Base-by-base conservation (phyloP, 176 grass and related monocot species). In the Phyllostachys edulis region DNA sequence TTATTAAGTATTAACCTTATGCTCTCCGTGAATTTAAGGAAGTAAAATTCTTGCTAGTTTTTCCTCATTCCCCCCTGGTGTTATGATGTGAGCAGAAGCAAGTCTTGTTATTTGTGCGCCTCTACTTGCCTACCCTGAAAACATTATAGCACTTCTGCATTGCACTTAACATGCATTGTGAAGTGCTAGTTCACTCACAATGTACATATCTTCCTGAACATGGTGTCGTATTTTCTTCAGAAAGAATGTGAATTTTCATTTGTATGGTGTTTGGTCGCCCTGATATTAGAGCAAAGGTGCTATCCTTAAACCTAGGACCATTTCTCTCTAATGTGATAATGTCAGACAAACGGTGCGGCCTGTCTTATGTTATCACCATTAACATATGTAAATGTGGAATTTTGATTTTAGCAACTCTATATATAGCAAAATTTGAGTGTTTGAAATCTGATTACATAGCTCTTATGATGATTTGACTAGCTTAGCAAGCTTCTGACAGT, bases 1-100 rank as follows among this genome's bases (percentile, higher is more conserved):
- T 8, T 81, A 26, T 75, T 59, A 66, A 59, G 5, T 81, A 26
- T 75, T 59, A 66, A 59, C 49, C 12, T 67, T 38, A 45, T 81
- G 41, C 18, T 72, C 16, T 41, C 5, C 17, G 6, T 77, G n/a
- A 34, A 51, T 82, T 70, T 46, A 82, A 69, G n/a, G 45, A 73
- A 74, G 20, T 81, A 69, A 76, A 67, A 66, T 68, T 20, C 7
- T 44, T 68, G 38, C 57, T 75, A 16, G 10, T 71, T 63, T 39
- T 14, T 78, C 20, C 4, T 78, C 7, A 27, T 79, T 79, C 15
- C 3, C 3, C 2, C 50, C 27, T 26, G 13, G 62, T 87, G 60
- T 73, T 75, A 37, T 7, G 1, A 38, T 81, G 71, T 73, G 20
- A 0, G 2, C 32, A 40, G 0, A 63, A 79, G 6, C 21, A 51